Base-by-base conservation (phyloP, 768 basidiomycete species). In the Russula vinacea region DNA sequence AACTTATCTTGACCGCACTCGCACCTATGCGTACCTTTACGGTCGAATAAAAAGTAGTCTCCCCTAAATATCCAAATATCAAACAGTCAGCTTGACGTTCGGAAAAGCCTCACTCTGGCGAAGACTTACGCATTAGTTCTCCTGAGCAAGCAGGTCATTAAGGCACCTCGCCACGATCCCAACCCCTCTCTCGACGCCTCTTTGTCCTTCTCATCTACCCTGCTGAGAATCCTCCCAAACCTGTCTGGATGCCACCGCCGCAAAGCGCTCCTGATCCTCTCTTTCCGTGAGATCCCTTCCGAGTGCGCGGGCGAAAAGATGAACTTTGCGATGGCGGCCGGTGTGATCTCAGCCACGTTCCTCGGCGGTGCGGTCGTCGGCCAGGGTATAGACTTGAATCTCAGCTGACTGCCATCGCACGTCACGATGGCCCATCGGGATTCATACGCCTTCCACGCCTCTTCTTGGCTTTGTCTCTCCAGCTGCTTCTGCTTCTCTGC, bases 161-260 rank as follows among this genome's bases (percentile, higher is more conserved):
- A 68, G 65, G 32, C 68, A 86, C 63, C 88, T 76, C 1, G 84
- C 85, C 16, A 92, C 80, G 44, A 83, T 76, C 9, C 88, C 88
- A 16, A 85, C 86, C 0, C 81, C 84, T 64, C 83, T 82, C 68
- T 88, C 83, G 5, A 90, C 83, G 37, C 68, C 22, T 66, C 76
- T 70, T 71, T 82, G 42, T 91, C 88, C 54, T 76, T 75, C 42
- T 80, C 81, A 4, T 69, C 71, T 2, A 90, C 83, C 69, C 83
- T 78, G 16, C 70, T 72, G 58, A 88, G 72, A 49, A 88, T 65
- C 44, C 87, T 76, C 62, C 81, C 75, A 76, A 91, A 91, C 51
- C 88, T 77, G 73, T 92, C 90, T 3, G 90, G 91, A 71, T 93
- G 90, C 89, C 89, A 92, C 49, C 88, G 79, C 24, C 88, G 80